Evolutionary conservation across 192 early-diverging fungal genomes (phyloP).

Genomic region (Mycoemilia scoparia): DNA sequence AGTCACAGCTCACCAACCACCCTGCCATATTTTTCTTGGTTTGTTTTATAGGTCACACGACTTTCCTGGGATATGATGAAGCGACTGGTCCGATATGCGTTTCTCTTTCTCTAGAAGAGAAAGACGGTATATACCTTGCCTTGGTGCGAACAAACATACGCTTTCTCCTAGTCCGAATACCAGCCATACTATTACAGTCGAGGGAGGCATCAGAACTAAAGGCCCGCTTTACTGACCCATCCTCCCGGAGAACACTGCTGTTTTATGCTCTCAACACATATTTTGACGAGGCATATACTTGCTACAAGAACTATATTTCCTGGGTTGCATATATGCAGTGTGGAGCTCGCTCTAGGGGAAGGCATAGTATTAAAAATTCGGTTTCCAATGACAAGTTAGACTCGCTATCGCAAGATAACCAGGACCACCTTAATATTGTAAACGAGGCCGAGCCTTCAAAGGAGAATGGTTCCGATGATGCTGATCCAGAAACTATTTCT

Average conservation of each 20-base stretch:
- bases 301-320: no score
- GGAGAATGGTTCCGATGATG: neutral
- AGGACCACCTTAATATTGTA: constrained; percentile 6
- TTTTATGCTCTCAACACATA: constrained; percentile 26
- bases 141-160: constrained; percentile 27
- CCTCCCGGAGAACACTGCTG: constrained; percentile 26
- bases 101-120: constrained; percentile 26
- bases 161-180: constrained; percentile 25
- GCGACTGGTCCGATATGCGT: constrained; percentile 26
- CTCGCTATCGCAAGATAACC: neutral
- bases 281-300: constrained; percentile 28
- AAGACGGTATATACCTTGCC: constrained; percentile 29
- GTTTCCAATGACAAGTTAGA: constrained; percentile 5
- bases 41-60: no score
- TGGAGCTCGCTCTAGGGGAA: constrained; percentile 15
- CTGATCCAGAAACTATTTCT: no score
- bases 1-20: no score
- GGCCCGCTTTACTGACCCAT: constrained; percentile 21
- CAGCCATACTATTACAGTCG: constrained; percentile 21
- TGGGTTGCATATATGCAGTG: constrained; percentile 14
- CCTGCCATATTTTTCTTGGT: no score
- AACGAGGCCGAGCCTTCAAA: constrained; percentile 4
- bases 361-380: constrained; percentile 17
- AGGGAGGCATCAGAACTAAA: constrained; percentile 21
- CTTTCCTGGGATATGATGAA: constrained; percentile 28